Percentiles rank a stretch among this genome's conserved stretches.
These are phyloP conservation scores for Myxozyma monticola DNA, from an alignment of 805 yeast species.

Conservation along the genomic window DNA sequence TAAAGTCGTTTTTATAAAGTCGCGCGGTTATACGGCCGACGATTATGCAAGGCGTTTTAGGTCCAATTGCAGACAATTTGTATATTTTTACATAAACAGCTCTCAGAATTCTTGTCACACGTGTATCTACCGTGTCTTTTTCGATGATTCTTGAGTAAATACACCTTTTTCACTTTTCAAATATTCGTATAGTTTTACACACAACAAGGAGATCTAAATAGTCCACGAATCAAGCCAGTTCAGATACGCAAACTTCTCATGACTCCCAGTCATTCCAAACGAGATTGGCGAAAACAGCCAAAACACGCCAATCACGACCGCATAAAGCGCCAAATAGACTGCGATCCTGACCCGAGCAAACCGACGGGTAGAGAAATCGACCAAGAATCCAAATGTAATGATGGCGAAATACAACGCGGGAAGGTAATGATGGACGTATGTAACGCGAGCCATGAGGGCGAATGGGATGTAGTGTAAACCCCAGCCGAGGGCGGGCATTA, in stretches of 20 bases:
- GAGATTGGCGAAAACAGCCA: conserved; percentile 64
- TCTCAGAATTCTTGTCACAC: no score
- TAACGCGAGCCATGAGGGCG: conserved; percentile 91
- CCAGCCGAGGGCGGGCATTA: conserved; percentile 90
- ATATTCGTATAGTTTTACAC: no score
- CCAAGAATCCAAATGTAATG: conserved; percentile 63
- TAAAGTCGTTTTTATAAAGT: no score
- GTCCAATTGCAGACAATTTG: no score
- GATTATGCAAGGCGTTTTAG: no score
- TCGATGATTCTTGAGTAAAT: no score
- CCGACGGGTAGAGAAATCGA: conserved; percentile 48
- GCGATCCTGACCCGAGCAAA: conserved; percentile 35
- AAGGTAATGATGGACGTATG: conserved; percentile 93
- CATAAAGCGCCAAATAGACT: conserved; percentile 50
- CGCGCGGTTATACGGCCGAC: no score
- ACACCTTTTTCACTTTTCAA: no score
- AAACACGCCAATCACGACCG: conserved; percentile 57
- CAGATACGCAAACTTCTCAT: conserved; percentile 50
- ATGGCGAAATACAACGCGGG: conserved; percentile 96
- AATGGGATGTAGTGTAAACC: conserved; percentile 84
- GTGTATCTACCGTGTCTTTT: no score
- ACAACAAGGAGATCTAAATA: no score
- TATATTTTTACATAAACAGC: no score
- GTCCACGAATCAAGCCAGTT: conserved; percentile 60
- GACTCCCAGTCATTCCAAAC: conserved; percentile 74